A percentile compares a stretch with the other conserved stretches of the same genome.
phyloP scores from a whole-genome alignment of 2,329 filamentous ascomycete species.

The Dryadomyces sulphureus region DNA sequence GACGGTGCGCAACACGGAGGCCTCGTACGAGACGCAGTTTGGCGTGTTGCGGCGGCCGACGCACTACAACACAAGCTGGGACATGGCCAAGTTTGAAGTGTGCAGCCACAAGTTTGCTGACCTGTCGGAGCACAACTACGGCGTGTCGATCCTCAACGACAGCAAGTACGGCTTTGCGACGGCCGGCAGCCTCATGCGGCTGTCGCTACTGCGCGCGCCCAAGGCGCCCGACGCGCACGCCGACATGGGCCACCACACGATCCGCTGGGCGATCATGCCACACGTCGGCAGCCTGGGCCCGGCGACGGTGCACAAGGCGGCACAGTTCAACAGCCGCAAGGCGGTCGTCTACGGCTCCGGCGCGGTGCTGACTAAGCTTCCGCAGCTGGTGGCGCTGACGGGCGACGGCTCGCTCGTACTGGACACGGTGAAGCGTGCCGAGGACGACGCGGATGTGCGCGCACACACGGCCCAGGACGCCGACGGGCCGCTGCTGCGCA shows the following conservation, averaged over 20 bases:
- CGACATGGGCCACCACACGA: slow-evolving; percentile 52
- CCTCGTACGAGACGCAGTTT: slow-evolving; percentile 89
- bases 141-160: slow-evolving; percentile 55
- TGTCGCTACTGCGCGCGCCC: slow-evolving; percentile 48
- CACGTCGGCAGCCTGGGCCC: slow-evolving; percentile 41
- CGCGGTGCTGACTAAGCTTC: neutral
- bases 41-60: slow-evolving; percentile 80
- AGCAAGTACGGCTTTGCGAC: slow-evolving; percentile 58
- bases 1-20: slow-evolving; percentile 78
- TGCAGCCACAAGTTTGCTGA: slow-evolving; percentile 64
- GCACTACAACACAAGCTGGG: slow-evolving; percentile 90
- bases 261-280: slow-evolving; percentile 53
- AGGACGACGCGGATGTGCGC: slow-evolving; percentile 65
- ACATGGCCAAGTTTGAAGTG: slow-evolving; percentile 70
- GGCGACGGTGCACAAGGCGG: slow-evolving; percentile 44
- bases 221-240: slow-evolving; percentile 56
- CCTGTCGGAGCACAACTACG: slow-evolving; percentile 53
- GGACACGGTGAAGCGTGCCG: slow-evolving; percentile 86
- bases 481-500: slow-evolving; percentile 24
- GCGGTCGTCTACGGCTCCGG: slow-evolving; percentile 11
- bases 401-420: slow-evolving; percentile 58
- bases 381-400: slow-evolving; percentile 47
- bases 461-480: slow-evolving; percentile 28
- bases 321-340: slow-evolving; percentile 53
- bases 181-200: slow-evolving; percentile 50